phyloP scores from a whole-genome alignment of 257 asterid species.

The Solanum stenotomum region DNA sequence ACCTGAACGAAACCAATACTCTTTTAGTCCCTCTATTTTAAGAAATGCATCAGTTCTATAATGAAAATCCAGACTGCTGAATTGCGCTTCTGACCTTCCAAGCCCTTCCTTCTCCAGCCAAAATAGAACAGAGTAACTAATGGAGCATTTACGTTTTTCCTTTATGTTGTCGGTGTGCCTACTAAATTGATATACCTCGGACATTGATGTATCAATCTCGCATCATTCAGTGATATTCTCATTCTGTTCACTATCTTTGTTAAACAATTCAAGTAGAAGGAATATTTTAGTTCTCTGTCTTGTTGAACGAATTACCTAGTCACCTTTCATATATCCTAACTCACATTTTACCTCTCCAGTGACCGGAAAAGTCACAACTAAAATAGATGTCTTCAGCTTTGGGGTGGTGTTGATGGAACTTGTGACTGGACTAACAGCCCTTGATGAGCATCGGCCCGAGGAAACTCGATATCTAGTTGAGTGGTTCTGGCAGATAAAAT shows the following conservation, averaged over 20 bases:
- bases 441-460: constrained; percentile 60
- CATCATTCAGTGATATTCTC: not conserved
- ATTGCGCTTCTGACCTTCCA: not conserved
- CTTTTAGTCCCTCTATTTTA: not conserved
- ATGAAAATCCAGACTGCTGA: not conserved
- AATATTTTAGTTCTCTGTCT: not conserved
- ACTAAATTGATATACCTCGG: not conserved
- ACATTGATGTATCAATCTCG: not conserved
- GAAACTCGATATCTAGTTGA: constrained; percentile 63
- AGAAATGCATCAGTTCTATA: not conserved
- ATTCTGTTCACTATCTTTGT: not conserved
- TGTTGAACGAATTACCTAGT: not conserved
- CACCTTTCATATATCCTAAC: not conserved
- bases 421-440: constrained; percentile 57
- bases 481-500: constrained; percentile 62
- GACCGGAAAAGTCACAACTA: constrained; percentile 71
- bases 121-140: not conserved
- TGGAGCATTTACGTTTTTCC: not conserved
- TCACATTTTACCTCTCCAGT: constrained; percentile 16
- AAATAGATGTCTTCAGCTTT: constrained; percentile 77
- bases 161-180: not conserved
- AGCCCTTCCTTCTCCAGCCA: not conserved
- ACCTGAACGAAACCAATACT: not conserved
- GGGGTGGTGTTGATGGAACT: constrained; percentile 79
- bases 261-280: not conserved